Conservation (phyloP, 331 rosid species). For the Pyracantha coccinea region DNA sequence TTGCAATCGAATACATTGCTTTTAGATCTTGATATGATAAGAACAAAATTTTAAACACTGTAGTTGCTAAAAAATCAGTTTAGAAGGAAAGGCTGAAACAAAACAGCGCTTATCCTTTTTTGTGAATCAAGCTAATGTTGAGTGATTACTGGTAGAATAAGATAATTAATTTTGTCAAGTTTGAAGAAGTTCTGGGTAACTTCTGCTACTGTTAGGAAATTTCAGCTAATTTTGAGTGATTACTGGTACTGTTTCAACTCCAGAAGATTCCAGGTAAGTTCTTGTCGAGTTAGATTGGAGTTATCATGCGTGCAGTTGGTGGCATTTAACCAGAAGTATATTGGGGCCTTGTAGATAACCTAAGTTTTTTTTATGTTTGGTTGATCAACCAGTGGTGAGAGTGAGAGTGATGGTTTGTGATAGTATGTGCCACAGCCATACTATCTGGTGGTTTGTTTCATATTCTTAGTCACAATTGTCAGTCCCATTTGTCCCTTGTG, state of each 20-base stretch:
- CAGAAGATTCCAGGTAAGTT: not conserved
- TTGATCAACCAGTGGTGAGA: not conserved
- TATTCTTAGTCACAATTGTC: not conserved
- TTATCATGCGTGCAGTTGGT: not conserved
- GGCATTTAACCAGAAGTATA: not conserved
- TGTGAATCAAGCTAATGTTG: no score
- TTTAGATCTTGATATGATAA: not conserved
- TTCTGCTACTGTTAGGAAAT: no score
- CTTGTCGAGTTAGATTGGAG: not conserved
- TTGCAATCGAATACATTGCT: not conserved
- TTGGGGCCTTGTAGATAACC: not conserved
- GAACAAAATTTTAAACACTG: not conserved
- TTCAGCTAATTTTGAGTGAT: not conserved
- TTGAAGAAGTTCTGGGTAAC: no score
- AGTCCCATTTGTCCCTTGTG: not conserved
- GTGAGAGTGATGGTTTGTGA: not conserved
- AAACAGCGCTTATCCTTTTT: no score
- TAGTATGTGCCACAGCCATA: not conserved
- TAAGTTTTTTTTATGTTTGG: not conserved
- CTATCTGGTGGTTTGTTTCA: no score
- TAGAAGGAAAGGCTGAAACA: not conserved
- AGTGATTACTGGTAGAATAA: no score
- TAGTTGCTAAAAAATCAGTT: not conserved
- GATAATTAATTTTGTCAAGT: no score
- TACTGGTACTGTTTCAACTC: not conserved